phyloP scores from a whole-genome alignment of 1,284 basidiomycete genomes.

The Pisolithus thermaeus region DNA sequence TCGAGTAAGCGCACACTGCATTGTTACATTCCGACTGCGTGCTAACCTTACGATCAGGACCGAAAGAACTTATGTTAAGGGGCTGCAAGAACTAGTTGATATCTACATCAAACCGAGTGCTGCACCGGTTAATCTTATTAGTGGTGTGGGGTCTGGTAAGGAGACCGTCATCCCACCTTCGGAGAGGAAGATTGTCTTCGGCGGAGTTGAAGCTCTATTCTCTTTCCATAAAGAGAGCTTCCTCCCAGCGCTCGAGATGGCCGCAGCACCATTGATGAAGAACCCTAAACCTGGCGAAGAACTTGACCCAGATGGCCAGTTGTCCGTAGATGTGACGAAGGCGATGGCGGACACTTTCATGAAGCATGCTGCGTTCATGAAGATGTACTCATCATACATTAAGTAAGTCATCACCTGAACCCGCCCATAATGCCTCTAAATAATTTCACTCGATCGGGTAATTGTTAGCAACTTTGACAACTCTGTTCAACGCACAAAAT shows the following conservation, averaged over 20 bases:
- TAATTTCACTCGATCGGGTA: constrained; percentile 6
- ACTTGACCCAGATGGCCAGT: constrained; percentile 64
- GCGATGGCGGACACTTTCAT: constrained; percentile 87
- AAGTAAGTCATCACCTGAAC: constrained; percentile 54
- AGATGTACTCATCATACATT: constrained; percentile 95
- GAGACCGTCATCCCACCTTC: constrained; percentile 82
- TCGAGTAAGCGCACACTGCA: constrained; percentile 54
- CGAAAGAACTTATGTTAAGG: constrained; percentile 92
- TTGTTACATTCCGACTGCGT: constrained; percentile 6
- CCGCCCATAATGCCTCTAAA: not conserved
- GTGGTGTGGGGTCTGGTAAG: constrained; percentile 63
- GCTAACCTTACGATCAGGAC: constrained; percentile 50
- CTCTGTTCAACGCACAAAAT: constrained; percentile 78
- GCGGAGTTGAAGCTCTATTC: constrained; percentile 85
- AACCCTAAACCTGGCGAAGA: constrained; percentile 39
- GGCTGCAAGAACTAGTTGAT: constrained; percentile 87
- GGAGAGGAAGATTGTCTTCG: constrained; percentile 92
- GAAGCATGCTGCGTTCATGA: constrained; percentile 93
- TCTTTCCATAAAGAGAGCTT: constrained; percentile 92
- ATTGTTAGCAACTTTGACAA: constrained; percentile 81
- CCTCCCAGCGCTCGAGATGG: constrained; percentile 80
- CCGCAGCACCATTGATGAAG: constrained; percentile 62
- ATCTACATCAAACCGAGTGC: constrained; percentile 91
- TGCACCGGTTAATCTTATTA: constrained; percentile 64
- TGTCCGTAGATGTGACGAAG: constrained; percentile 74